These are phyloP conservation scores for Sclerotinia nivalis DNA, from an alignment of 2,329 filamentous ascomycete species.

Conservation along the genomic window DNA sequence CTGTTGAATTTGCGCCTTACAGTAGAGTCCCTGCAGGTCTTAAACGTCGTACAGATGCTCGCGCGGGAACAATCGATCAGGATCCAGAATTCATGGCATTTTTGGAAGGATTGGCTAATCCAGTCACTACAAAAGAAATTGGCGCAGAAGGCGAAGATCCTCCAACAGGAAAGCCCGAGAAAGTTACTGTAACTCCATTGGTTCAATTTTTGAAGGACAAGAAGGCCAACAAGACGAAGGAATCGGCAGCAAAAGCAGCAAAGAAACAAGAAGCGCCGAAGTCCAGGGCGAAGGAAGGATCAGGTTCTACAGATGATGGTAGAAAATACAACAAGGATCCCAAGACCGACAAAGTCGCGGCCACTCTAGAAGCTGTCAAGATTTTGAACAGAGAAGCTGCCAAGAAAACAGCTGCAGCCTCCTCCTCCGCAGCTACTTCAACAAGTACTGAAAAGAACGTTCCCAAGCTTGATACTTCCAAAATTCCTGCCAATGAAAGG, in stretches of 20 bases:
- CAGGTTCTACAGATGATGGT: conserved; percentile 46
- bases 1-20: conserved; percentile 79
- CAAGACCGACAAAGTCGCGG: conserved; percentile 59
- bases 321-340: conserved; percentile 62
- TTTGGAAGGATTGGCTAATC: conserved; percentile 81
- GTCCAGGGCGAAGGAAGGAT: conserved; percentile 54
- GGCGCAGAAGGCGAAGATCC: conserved; percentile 41
- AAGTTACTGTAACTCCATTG: conserved; percentile 80
- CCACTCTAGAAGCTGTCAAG: conserved; percentile 62
- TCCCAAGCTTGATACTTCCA: conserved; percentile 58
- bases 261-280: conserved; percentile 52
- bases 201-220: conserved; percentile 91
- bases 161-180: conserved; percentile 45
- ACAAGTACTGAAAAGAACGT: conserved; percentile 33
- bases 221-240: conserved; percentile 73
- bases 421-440: conserved; percentile 16
- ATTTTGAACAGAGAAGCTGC: conserved; percentile 62
- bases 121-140: conserved; percentile 51
- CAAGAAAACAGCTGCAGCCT: conserved; percentile 47
- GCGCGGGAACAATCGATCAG: conserved; percentile 94
- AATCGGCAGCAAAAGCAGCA: conserved; percentile 54
- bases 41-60: conserved; percentile 74
- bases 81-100: conserved; percentile 96
- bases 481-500: conserved; percentile 40
- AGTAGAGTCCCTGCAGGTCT: conserved; percentile 71